Conservation (phyloP, 2,329 filamentous ascomycete species). For the Helminthosporium solani region DNA sequence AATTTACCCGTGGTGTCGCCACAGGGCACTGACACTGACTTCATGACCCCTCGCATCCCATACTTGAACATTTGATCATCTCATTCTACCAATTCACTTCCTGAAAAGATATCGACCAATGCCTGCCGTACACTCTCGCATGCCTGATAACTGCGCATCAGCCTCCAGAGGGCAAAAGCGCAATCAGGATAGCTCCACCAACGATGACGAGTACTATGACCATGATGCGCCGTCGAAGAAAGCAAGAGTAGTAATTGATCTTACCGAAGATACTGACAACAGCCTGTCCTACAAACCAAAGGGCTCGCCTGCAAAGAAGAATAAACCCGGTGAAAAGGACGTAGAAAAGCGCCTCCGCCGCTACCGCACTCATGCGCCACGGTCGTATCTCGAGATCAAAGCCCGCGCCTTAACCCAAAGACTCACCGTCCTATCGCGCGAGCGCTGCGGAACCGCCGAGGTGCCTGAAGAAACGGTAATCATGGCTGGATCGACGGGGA, state of each 20-base stretch:
- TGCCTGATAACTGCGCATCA: too few species aligned
- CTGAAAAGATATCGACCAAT: background rate
- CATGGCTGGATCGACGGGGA: constrained; percentile 62
- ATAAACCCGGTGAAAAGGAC: constrained; percentile 14
- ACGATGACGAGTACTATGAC: constrained; percentile 8
- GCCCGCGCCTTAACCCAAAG: constrained; percentile 53
- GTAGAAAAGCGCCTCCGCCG: constrained; percentile 36
- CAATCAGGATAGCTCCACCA: constrained; percentile 15
- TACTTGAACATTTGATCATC: background rate
- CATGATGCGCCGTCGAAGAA: background rate
- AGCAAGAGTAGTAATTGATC: constrained; percentile 2
- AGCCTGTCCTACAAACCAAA: constrained; percentile 6
- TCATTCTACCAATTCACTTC: background rate
- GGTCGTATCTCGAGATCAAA: constrained; percentile 50
- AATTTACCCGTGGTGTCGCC: too few species aligned
- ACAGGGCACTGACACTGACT: too few species aligned
- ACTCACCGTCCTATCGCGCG: constrained; percentile 60
- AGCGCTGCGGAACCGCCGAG: constrained; percentile 46
- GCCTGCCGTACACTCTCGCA: background rate
- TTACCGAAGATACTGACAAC: background rate
- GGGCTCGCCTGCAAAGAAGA: constrained; percentile 19
- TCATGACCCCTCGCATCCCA: background rate
- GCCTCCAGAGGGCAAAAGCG: constrained; percentile 19
- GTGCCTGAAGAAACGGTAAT: constrained; percentile 55
- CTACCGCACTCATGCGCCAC: constrained; percentile 45